A percentile compares a stretch with the other conserved stretches of the same genome.
These are phyloP conservation scores for Penicillium digitatum DNA, from an alignment of 2,329 filamentous ascomycete species.

Conservation along the genomic window DNA sequence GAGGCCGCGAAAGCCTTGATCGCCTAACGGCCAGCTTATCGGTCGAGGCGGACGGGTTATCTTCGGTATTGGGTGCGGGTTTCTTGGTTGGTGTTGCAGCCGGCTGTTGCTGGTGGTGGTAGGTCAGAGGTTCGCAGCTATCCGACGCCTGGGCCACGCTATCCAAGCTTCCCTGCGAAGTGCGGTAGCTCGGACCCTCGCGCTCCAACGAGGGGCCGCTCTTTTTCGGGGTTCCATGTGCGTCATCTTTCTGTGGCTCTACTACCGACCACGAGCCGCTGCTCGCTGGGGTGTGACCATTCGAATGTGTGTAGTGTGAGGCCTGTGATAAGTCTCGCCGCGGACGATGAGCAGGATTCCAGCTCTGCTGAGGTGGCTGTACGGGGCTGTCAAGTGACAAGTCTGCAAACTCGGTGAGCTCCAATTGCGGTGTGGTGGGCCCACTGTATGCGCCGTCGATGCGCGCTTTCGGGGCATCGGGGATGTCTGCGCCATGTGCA, in stretches of 20 bases:
- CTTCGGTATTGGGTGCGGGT: slow-evolving; percentile 37
- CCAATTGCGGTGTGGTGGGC: slow-evolving; percentile 21
- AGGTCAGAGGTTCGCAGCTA: slow-evolving; percentile 48
- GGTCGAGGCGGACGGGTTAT: slow-evolving; percentile 52
- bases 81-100: slow-evolving; percentile 28
- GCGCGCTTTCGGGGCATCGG: slow-evolving; percentile 27
- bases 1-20: slow-evolving; percentile 58
- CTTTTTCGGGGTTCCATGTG: slow-evolving; percentile 16
- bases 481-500: slow-evolving; percentile 25
- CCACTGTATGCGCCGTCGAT: slow-evolving; percentile 28
- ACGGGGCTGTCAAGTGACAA: slow-evolving; percentile 27
- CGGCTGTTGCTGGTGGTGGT: slow-evolving; percentile 49
- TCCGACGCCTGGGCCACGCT: slow-evolving; percentile 34
- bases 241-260: slow-evolving; percentile 27
- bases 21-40: slow-evolving; percentile 59
- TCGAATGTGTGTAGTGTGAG: slow-evolving; percentile 13
- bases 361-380: slow-evolving; percentile 14
- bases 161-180: slow-evolving; percentile 37
- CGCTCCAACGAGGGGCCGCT: slow-evolving; percentile 27
- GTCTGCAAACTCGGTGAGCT: slow-evolving; percentile 25
- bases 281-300: slow-evolving; percentile 32
- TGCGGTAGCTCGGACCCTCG: slow-evolving; percentile 26
- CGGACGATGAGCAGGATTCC: slow-evolving; percentile 22
- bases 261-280: slow-evolving; percentile 37
- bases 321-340: slow-evolving; percentile 24